Evolutionary conservation across 768 basidiomycete genomes (phyloP), one percentile per base, ranked within the genome.

Genomic region (Suillus alpinus): DNA sequence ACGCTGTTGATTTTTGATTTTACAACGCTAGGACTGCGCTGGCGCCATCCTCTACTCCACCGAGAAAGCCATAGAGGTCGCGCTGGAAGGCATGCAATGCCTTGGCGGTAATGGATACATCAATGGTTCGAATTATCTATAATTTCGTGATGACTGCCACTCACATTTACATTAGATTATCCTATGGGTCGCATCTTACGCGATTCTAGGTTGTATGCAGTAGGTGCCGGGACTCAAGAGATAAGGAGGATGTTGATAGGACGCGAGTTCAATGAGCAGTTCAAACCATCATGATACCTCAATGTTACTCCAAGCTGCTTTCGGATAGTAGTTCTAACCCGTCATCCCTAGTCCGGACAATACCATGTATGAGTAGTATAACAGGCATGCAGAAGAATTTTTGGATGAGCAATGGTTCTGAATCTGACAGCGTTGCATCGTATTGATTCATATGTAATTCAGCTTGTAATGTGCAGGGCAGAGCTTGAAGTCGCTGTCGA

Each of bases 171-270:
- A 37, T 8, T 67, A 95, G 95, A 98, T 65, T 98, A 95, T 67
- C 92, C 94, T 4, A 84, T 88, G 66, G 95, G 94, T 16, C 87
- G 95, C 36, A 85, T 95, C 66, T 77, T 97, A 49, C 84, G 95
- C 52, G 95, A 98, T 70, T 83, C 95, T 16, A 79, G 93, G 65
- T 75, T 98, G 46, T 98, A 97, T 72, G 87, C 92, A 29, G 94
- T 98, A 61, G 95, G 95, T 31, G 95, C 95, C n/a, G 95, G 95
- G 18, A 95, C 95, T 26, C 95, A 97, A 72, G 95, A 96, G 78
- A 95, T 97, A 58, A 78, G 95, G 65, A 82, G 95, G 60, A 95
- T 95, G 94, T 76, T 96, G 61, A 96, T 97, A 60, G 95, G 95
- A 36, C 81, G 95, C 62, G 95, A 94, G 70, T 95, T 97, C 76